These are phyloP conservation scores for Plectranthus barbatus DNA, from an alignment of 257 asterid genomes.

Conservation along the genomic window DNA sequence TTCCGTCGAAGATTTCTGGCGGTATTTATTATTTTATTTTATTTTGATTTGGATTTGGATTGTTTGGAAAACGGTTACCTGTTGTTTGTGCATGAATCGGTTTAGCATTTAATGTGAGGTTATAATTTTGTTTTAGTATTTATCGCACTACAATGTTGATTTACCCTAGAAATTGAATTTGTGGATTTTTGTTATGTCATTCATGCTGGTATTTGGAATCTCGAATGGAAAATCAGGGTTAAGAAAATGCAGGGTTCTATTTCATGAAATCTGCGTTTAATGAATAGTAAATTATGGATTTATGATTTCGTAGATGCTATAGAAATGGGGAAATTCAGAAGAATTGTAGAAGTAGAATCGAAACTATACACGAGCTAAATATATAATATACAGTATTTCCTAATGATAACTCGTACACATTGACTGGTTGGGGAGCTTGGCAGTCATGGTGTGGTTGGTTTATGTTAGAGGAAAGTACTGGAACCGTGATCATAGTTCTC, in stretches of 20 bases:
- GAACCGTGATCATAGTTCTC: background rate
- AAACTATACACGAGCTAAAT: background rate
- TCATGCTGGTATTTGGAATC: background rate
- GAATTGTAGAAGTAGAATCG: no score
- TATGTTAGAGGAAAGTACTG: background rate
- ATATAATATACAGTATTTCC: background rate
- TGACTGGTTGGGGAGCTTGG: no score
- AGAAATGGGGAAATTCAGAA: no score
- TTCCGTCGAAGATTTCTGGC: conserved; percentile 43
- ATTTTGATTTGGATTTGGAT: background rate
- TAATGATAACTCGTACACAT: background rate
- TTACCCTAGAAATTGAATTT: background rate
- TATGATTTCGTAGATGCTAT: background rate
- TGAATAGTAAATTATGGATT: background rate
- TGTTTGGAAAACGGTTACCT: background rate
- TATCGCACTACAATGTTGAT: background rate
- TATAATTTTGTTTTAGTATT: background rate
- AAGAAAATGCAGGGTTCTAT: background rate
- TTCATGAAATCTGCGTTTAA: background rate
- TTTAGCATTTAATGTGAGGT: background rate
- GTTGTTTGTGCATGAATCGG: background rate
- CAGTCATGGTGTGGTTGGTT: background rate
- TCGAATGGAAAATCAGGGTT: background rate
- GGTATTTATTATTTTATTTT: conserved; percentile 12
- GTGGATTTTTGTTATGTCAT: background rate